Conservation (phyloP, 164 flowering plant genomes). For the Chloranthus sessilifolius region DNA sequence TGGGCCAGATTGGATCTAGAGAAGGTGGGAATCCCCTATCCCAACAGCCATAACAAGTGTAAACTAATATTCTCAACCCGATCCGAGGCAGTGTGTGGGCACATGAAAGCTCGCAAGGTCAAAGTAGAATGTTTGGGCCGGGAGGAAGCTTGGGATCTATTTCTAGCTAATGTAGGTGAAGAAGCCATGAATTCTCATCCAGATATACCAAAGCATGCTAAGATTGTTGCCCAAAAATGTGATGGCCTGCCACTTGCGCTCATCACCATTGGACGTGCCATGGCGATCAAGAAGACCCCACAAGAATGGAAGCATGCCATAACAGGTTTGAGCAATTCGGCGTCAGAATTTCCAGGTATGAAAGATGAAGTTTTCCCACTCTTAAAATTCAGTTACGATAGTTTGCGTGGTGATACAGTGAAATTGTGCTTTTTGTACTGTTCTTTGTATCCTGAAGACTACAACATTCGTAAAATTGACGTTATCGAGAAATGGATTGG, state of each 20-base stretch:
- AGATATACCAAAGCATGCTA: background rate
- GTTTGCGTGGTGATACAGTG: no score
- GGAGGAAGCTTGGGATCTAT: background rate
- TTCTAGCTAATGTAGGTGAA: background rate
- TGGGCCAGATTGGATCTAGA: background rate
- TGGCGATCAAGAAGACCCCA: background rate
- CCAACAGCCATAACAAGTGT: background rate
- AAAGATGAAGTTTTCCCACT: no score
- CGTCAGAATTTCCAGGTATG: background rate
- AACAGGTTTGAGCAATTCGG: background rate
- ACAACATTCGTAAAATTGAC: no score
- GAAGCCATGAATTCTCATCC: background rate
- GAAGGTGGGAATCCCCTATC: background rate
- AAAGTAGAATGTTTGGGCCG: no score
- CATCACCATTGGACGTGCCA: background rate
- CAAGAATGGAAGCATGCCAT: background rate
- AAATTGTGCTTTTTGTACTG: no score
- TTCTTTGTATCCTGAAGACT: no score
- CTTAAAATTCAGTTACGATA: no score
- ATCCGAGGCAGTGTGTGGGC: background rate
- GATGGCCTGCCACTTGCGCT: background rate
- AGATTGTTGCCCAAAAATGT: background rate
- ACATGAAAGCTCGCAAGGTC: background rate
- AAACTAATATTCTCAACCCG: background rate
- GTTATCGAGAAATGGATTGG: no score